Conservation (phyloP, 169 alveolate species). For the Ichthyophthirius multifiliis region DNA sequence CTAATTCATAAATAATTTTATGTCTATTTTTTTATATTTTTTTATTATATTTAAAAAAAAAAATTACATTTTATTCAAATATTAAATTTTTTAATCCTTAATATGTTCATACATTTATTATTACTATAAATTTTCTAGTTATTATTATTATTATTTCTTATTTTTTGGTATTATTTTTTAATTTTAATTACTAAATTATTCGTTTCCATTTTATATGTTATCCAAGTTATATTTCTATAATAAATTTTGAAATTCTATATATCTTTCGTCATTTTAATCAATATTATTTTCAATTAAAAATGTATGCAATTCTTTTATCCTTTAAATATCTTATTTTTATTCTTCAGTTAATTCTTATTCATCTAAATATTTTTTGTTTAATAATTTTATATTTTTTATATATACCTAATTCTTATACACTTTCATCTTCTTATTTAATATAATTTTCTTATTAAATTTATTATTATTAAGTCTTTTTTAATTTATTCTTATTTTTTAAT, state of each 20-base stretch:
- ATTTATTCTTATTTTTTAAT: background rate
- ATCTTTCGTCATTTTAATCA: background rate
- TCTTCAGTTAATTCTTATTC: background rate
- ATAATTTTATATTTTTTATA: too few relatives aligned
- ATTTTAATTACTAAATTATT: background rate
- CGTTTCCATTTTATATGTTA: background rate
- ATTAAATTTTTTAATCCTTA: background rate
- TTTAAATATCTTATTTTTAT: background rate
- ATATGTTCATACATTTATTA: background rate
- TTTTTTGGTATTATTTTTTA: background rate
- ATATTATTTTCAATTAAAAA: too few relatives aligned
- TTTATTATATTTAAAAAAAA: background rate
- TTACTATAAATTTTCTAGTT: too few relatives aligned
- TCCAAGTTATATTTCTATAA: background rate
- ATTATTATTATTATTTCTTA: background rate
- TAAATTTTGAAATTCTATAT: background rate
- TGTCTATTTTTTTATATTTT: background rate
- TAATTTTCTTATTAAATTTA: background rate
- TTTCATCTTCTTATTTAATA: background rate
- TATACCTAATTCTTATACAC: too few relatives aligned
- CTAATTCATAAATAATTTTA: conserved; percentile 11
- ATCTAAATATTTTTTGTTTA: background rate
- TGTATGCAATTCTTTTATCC: background rate
- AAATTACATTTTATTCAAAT: background rate
- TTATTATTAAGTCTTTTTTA: too few relatives aligned